Base-by-base conservation (phyloP, 2,329 filamentous ascomycete genomes). In the Neobulgaria alba region DNA sequence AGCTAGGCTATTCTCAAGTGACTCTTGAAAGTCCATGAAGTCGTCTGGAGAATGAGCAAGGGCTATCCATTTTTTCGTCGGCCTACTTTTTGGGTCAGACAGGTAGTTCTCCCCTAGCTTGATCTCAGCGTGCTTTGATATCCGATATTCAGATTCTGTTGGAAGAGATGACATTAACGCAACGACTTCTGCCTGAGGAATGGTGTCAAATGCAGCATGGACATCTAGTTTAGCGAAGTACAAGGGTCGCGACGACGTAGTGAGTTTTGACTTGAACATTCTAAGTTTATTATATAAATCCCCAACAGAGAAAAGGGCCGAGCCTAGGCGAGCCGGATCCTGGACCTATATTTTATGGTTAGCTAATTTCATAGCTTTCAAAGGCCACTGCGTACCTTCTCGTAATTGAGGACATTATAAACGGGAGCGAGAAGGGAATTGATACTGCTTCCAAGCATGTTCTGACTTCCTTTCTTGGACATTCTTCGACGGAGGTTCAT, bases 161-260 rank as follows among this genome's bases (percentile, higher is more conserved):
- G 61, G 75, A 49, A 73, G 77, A 38, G 57, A 79, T 43, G 49
- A 61, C 48, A 93, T 73, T 18, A 96, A 67, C 17, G 68, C 59
- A 23, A 95, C 57, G 14, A 96, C 67, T 1, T 77, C 75, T 18
- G 73, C 63, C 59, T 96, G 92, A 0, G 92, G 92, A 33, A 98
- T 95, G 0, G 85, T 95, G 61, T 98, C 92, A 59, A 95, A 98
- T 53, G 90, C 94, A 2, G 86, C 79, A 58, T 85, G 77, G 15
- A 98, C 89, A 57, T 98, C 92, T 10, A 94, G 69, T 59, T 98
- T 98, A 45, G 81, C 89, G 62, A 96, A 94, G 62, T 85, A 96
- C 1, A 95, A 63, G 3, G 62, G 67, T 7, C 57, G 54, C 0
- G 62, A 53, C 0, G 49, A 47, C 1, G 61, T 43, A 0, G 63